Percentiles rank a stretch among this genome's conserved stretches.
phyloP scores from a whole-genome alignment of 1,139 yeast species.

The Citeromyces siamensis region DNA sequence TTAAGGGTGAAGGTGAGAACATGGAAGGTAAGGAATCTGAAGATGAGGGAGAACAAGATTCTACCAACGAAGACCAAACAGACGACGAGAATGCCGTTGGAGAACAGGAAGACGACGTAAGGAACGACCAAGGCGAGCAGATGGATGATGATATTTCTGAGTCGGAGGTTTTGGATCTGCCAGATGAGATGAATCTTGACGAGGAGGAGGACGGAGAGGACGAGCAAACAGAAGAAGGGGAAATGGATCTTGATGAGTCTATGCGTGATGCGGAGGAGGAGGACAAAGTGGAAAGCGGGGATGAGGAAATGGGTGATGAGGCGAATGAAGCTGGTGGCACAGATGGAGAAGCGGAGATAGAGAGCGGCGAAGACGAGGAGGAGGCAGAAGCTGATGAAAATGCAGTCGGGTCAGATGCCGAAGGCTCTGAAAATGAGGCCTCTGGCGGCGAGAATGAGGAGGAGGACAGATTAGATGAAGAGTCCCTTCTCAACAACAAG shows the following conservation, averaged over 20 bases:
- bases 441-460: slow-evolving; percentile 17
- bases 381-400: slow-evolving; percentile 19
- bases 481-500: slow-evolving; percentile 10
- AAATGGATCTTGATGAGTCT: too few relatives aligned
- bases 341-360: too few relatives aligned
- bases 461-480: slow-evolving; percentile 13
- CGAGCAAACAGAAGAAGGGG: slow-evolving; percentile 19
- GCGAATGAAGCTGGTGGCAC: slow-evolving; percentile 11
- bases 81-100: slow-evolving; percentile 56
- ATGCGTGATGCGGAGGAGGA: neutral
- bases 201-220: slow-evolving; percentile 18
- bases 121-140: slow-evolving; percentile 59
- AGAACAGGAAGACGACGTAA: slow-evolving; percentile 69
- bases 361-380: slow-evolving; percentile 22
- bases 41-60: slow-evolving; percentile 17
- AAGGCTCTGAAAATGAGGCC: slow-evolving; percentile 16
- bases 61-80: slow-evolving; percentile 19
- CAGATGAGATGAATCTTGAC: slow-evolving; percentile 79
- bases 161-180: slow-evolving; percentile 68
- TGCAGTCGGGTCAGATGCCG: slow-evolving; percentile 16
- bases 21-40: slow-evolving; percentile 16
- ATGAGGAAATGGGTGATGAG: slow-evolving; percentile 17
- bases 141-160: slow-evolving; percentile 68
- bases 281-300: slow-evolving; percentile 5
- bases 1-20: slow-evolving; percentile 24